These are phyloP conservation scores for Paxillus involutus DNA, from an alignment of 768 basidiomycete genomes.

Conservation along the genomic window DNA sequence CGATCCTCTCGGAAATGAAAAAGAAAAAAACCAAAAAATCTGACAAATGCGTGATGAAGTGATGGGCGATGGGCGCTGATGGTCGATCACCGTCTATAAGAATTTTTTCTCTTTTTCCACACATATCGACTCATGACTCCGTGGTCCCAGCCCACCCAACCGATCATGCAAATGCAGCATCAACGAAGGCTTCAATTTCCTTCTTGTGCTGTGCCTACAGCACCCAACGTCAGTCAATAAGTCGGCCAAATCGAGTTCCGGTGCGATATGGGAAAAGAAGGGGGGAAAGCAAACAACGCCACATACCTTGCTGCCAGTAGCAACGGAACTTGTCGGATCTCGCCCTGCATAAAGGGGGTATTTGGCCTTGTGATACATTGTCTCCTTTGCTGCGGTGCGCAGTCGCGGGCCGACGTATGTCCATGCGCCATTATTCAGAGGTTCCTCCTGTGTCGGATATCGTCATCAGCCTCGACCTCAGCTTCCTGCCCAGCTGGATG, in stretches of 20 bases:
- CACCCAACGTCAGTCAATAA: constrained; percentile 15
- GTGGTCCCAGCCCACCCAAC: no score
- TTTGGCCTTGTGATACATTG: constrained; percentile 83
- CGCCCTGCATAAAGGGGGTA: constrained; percentile 84
- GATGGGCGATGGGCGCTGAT: no score
- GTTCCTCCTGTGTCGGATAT: constrained; percentile 65
- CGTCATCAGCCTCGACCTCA: neutral
- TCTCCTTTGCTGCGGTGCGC: constrained; percentile 83
- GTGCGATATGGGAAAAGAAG: constrained; percentile 10
- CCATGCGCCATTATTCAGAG: constrained; percentile 94
- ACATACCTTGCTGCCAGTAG: constrained; percentile 77
- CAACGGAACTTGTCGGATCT: constrained; percentile 82
- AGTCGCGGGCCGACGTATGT: constrained; percentile 89
- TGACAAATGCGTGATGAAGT: no score
- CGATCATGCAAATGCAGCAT: constrained; percentile 46
- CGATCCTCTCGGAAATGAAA: constrained; percentile 30
- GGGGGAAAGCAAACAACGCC: neutral
- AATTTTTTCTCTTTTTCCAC: constrained; percentile 16
- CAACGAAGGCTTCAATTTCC: constrained; percentile 72
- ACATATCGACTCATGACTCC: no score
- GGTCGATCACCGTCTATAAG: neutral
- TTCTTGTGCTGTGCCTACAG: constrained; percentile 74
- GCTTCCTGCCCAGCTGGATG: neutral
- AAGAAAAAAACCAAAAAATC: neutral
- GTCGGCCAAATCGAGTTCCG: constrained; percentile 16